Percentiles rank a stretch among this genome's conserved stretches.
Evolutionary conservation across 2,329 filamentous ascomycete species (phyloP).

Genomic region (Teratosphaeria destructans): DNA sequence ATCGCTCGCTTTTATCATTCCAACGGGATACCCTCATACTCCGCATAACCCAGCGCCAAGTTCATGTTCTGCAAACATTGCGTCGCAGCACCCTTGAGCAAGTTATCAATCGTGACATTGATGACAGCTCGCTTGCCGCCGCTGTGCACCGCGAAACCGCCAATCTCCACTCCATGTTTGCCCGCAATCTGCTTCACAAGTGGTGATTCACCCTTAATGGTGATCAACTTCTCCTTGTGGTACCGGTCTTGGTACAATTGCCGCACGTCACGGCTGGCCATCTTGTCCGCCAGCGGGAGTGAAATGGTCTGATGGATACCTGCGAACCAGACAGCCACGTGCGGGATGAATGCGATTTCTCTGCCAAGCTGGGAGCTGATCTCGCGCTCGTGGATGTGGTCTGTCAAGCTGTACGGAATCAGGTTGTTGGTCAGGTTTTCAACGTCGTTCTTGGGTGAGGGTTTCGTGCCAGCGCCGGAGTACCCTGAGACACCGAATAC

Average conservation of each 20-base stretch:
- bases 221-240: conserved; percentile 89
- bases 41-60: conserved; percentile 73
- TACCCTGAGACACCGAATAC: conserved; percentile 90
- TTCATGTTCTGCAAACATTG: conserved; percentile 97
- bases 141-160: conserved; percentile 86
- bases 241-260: conserved; percentile 95
- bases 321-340: conserved; percentile 95
- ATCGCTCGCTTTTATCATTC: conserved; percentile 25
- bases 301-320: conserved; percentile 88
- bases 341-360: conserved; percentile 75
- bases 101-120: conserved; percentile 85
- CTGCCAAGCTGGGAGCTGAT: conserved; percentile 68
- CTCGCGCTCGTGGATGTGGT: conserved; percentile 90
- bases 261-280: conserved; percentile 85
- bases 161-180: conserved; percentile 86
- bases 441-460: conserved; percentile 86
- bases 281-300: conserved; percentile 73
- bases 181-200: conserved; percentile 74
- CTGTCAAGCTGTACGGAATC: conserved; percentile 81
- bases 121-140: conserved; percentile 87
- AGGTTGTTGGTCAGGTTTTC: conserved; percentile 74
- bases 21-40: conserved; percentile 77
- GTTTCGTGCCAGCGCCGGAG: conserved; percentile 90
- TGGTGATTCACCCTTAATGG: conserved; percentile 79
- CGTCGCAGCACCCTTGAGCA: conserved; percentile 85